Percentiles rank a stretch among this genome's conserved stretches.
phyloP scores from a whole-genome alignment of 345 rosid species.

The Citrus hindsii region DNA sequence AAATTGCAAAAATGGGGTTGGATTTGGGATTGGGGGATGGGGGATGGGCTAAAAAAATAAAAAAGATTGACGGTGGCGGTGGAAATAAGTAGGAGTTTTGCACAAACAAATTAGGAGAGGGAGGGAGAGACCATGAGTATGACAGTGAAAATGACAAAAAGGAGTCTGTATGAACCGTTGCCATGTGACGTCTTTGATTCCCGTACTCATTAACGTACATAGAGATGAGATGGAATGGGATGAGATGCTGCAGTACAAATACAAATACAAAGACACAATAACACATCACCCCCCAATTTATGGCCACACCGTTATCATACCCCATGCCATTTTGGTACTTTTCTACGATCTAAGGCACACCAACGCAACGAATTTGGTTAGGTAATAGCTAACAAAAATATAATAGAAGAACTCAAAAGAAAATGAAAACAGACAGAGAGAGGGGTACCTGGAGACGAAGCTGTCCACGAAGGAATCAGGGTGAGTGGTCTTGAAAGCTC shows the following conservation, averaged over 20 bases:
- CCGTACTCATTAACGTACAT: background rate
- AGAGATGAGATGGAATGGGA: background rate
- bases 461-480: conserved; percentile 64
- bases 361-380: background rate
- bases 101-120: no score
- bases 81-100: background rate
- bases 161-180: background rate
- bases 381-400: no score
- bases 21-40: no score
- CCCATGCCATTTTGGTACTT: background rate
- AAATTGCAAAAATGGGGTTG: no score
- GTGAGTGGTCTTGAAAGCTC: conserved; percentile 65
- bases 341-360: background rate
- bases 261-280: background rate
- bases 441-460: conserved; percentile 39
- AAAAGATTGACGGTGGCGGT: no score
- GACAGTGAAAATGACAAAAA: background rate
- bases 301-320: no score
- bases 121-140: no score
- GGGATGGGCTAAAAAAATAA: no score
- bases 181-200: background rate
- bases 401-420: background rate
- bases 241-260: no score
- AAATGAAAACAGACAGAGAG: no score
- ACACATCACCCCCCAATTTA: background rate